Evolutionary conservation across 306 rosid species (phyloP), one percentile per base, ranked within the genome.

Genomic region (Aeschynomene evenia): DNA sequence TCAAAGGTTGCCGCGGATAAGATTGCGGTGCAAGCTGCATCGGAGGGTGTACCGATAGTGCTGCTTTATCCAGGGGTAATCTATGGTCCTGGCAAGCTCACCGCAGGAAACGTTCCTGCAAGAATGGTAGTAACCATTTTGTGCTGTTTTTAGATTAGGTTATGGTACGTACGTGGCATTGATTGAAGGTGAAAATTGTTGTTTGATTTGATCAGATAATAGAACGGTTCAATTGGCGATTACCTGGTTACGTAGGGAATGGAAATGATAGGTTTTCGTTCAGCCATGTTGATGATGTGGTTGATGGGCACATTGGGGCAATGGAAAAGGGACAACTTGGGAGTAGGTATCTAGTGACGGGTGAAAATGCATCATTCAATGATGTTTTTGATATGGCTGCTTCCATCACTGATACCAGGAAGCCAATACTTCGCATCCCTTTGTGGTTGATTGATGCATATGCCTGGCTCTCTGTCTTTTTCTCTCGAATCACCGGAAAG

Each of bases 221-320:
- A 13, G 98, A 94, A 52, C 90, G 98, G 2, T 90, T 94, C 34
- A 84, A 73, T 68, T 85, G 98, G 59, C 85, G 98, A 46, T 78
- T 94, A 64, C 97, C 98, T 20, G 97, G 97, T 31, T 90, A 94
- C 73, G 22, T 94, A 45, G 97, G 98, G 51, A 1, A 55, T 23
- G 97, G 98, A 43, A 77, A 43, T 37, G 97, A 94, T 33, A 80
- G 34, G 59, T 82, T 66, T 78, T 87, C 98, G 9, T 94, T 87
- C 73, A 86, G 94, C 68, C 97, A 94, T 66, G 86, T 91, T 3
- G 92, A 91, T 52, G 97, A 94, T 66, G 96, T 91, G 40, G 97
- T 84, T 54, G 92, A 87, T 11, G 98, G 92, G 61, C 98, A 90
- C 49, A 80, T 94, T 78, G 81, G 81, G 9, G 97, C 90, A 2